phyloP scores from a whole-genome alignment of 148 eudicot species.

The Diospyros lotus region DNA sequence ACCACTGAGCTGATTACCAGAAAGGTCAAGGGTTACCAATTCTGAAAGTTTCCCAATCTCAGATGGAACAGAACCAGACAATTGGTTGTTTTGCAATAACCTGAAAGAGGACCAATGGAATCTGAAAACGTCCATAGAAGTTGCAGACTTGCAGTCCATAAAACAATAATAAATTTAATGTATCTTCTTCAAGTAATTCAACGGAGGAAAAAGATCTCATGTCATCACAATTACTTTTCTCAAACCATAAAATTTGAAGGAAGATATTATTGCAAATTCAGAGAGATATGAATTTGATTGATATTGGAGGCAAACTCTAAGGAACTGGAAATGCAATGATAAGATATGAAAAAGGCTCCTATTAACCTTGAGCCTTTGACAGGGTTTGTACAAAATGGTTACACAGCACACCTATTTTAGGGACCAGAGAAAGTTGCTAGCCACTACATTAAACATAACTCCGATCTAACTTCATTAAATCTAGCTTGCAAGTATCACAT shows the following conservation, averaged over 20 bases:
- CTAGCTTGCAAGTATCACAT: background rate
- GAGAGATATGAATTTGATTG: too few species aligned
- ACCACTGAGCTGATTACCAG: slow-evolving; percentile 71
- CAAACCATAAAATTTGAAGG: too few species aligned
- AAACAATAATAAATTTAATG: background rate
- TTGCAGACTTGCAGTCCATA: background rate
- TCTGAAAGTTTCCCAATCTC: slow-evolving; percentile 73
- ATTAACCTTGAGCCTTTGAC: too few species aligned
- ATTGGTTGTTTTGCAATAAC: slow-evolving; percentile 71
- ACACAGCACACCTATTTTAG: too few species aligned
- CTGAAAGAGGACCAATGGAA: slow-evolving; percentile 27
- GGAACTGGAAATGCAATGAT: too few species aligned
- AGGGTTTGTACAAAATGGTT: too few species aligned
- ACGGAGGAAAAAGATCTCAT: background rate
- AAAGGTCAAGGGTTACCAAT: slow-evolving; percentile 78
- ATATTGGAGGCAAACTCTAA: too few species aligned
- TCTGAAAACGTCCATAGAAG: background rate
- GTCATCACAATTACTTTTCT: too few species aligned
- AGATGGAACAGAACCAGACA: slow-evolving; percentile 62
- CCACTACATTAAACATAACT: too few species aligned
- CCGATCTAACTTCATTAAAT: background rate
- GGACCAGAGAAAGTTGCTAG: too few species aligned
- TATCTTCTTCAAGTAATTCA: background rate
- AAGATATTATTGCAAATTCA: too few species aligned
- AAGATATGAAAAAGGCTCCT: too few species aligned